Conservation (phyloP, 805 yeast species). For the Kuraishia capsulata region DNA sequence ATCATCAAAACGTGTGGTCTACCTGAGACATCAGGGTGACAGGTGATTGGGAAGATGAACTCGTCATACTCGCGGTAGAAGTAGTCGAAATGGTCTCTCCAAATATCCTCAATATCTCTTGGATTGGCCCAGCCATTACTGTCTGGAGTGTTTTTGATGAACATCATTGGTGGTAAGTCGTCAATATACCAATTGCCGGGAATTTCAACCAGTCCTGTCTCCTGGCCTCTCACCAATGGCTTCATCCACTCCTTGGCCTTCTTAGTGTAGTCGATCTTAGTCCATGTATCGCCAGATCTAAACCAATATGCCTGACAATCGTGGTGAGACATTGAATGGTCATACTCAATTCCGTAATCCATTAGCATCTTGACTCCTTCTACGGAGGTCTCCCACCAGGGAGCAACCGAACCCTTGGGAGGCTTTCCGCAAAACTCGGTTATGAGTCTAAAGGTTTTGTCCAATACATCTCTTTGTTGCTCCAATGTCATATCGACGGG, state of each 20-base stretch:
- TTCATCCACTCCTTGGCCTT: constrained; percentile 28
- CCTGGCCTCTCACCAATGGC: constrained; percentile 21
- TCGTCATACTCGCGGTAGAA: constrained; percentile 27
- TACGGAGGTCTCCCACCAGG: constrained; percentile 28
- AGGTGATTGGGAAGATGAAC: constrained; percentile 27
- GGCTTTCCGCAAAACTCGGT: constrained; percentile 26
- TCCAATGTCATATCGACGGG: constrained; percentile 25
- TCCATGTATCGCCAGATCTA: constrained; percentile 26
- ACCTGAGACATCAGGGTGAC: constrained; percentile 29
- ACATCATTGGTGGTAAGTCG: constrained; percentile 30
- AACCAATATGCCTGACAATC: constrained; percentile 29
- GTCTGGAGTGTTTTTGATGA: constrained; percentile 22
- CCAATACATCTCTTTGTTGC: constrained; percentile 25
- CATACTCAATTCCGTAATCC: constrained; percentile 27
- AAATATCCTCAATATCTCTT: constrained; percentile 25
- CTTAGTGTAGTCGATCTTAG: constrained; percentile 24
- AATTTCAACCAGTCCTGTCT: constrained; percentile 26
- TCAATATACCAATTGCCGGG: constrained; percentile 29
- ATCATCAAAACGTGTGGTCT: constrained; percentile 24
- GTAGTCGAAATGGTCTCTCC: constrained; percentile 29
- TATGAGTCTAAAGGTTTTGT: constrained; percentile 20
- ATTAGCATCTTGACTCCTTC: constrained; percentile 23
- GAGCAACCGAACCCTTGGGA: constrained; percentile 26
- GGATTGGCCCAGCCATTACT: constrained; percentile 26
- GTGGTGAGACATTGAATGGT: constrained; percentile 26